Evolutionary conservation across 2,329 filamentous ascomycete species (phyloP).

Genomic region (Kalaharituber pfeilii): DNA sequence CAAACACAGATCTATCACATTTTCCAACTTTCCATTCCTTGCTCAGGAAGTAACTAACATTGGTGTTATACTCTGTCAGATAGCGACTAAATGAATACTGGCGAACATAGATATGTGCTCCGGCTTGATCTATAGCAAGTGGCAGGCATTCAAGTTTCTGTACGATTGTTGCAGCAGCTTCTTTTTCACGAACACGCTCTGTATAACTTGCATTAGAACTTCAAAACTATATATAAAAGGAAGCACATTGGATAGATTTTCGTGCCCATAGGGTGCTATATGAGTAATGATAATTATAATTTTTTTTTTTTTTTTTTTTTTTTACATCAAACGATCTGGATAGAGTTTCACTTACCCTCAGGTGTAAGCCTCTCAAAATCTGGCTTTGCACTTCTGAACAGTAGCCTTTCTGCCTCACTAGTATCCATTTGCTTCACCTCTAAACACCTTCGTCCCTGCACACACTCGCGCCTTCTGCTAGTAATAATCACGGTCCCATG

Average conservation of each 20-base stretch:
- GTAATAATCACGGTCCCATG: slow-evolving; percentile 17
- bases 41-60: background rate
- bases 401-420: background rate
- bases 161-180: slow-evolving; percentile 1
- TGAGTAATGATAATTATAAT: too few relatives aligned
- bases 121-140: slow-evolving; percentile 6
- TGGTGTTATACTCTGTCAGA: slow-evolving; percentile 9
- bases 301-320: too few relatives aligned
- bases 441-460: slow-evolving; percentile 1
- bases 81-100: slow-evolving; percentile 7
- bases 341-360: background rate
- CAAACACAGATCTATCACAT: slow-evolving; percentile 15
- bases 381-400: background rate
- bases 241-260: too few relatives aligned
- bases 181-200: too few relatives aligned
- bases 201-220: background rate
- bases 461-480: slow-evolving; percentile 9
- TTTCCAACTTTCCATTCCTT: slow-evolving; percentile 7
- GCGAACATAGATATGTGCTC: slow-evolving; percentile 5
- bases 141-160: slow-evolving; percentile 10
- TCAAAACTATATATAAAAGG: background rate
- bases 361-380: background rate
- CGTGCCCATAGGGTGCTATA: too few relatives aligned
- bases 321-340: too few relatives aligned
- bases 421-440: slow-evolving; percentile 5